phyloP scores from a whole-genome alignment of 164 flowering plant genomes.

The Pachysandra terminalis region DNA sequence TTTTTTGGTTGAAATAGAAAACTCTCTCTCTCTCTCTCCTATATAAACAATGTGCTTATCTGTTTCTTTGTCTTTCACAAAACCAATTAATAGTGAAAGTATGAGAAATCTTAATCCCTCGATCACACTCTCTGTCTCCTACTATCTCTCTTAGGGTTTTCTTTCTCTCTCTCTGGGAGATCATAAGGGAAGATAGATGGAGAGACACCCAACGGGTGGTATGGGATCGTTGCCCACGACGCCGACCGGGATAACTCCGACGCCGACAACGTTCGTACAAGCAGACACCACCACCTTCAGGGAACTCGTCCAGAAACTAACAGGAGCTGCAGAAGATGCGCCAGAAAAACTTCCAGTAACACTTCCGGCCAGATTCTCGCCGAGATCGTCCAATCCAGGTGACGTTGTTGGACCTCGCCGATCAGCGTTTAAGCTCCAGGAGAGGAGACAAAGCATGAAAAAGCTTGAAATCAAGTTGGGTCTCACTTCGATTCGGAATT shows the following conservation, averaged over 20 bases:
- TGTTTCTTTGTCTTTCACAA: not conserved
- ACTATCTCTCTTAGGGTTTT: not conserved
- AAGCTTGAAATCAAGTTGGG: constrained; percentile 50
- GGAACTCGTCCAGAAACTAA: constrained; percentile 49
- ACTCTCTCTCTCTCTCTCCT: not conserved
- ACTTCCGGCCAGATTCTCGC: constrained; percentile 22
- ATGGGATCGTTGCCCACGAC: not conserved
- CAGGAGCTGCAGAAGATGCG: constrained; percentile 32
- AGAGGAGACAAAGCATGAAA: constrained; percentile 42
- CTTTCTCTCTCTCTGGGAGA: not conserved
- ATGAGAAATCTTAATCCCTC: not conserved
- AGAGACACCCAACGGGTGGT: constrained; percentile 1
- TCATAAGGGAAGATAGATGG: constrained; percentile 8
- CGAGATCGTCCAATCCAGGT: constrained; percentile 10
- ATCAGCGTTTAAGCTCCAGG: constrained; percentile 49
- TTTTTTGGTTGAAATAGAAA: too few species aligned
- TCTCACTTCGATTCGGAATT: constrained; percentile 26
- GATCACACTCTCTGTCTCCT: not conserved
- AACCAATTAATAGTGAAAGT: too few species aligned
- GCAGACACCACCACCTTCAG: constrained; percentile 44
- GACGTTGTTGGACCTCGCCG: constrained; percentile 37
- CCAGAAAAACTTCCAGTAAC: constrained; percentile 29
- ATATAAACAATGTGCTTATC: constrained; percentile 4
- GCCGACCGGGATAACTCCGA: constrained; percentile 16
- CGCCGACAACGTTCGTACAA: constrained; percentile 50